Evolutionary conservation across 345 rosid species (phyloP).

Genomic region (Excoecaria agallocha): DNA sequence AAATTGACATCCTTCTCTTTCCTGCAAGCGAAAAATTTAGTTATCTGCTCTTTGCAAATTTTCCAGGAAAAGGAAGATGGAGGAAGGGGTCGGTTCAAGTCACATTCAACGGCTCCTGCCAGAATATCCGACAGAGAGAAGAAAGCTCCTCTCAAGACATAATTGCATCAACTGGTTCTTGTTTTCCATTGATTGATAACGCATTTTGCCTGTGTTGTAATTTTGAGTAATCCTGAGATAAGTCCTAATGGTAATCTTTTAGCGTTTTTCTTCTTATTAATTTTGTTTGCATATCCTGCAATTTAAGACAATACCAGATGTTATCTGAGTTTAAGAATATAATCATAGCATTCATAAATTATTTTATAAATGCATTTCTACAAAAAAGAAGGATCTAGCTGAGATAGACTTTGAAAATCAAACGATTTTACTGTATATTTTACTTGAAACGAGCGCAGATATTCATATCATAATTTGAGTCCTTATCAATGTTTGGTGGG

Average conservation of each 20-base stretch:
- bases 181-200: not conserved
- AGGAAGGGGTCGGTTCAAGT: slow-evolving; percentile 95
- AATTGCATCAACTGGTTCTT: slow-evolving; percentile 11
- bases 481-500: too few relatives aligned
- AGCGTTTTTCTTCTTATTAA: not conserved
- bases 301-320: not conserved
- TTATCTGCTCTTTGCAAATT: not conserved
- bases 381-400: not conserved
- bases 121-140: slow-evolving; percentile 92
- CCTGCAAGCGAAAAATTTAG: not conserved
- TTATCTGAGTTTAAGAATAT: not conserved
- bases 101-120: slow-evolving; percentile 84
- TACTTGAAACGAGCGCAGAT: too few relatives aligned
- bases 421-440: too few relatives aligned
- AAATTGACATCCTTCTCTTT: not conserved
- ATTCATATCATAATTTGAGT: too few relatives aligned
- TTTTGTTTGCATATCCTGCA: not conserved
- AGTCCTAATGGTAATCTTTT: not conserved
- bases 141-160: slow-evolving; percentile 95
- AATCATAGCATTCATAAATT: not conserved
- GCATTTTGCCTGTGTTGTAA: not conserved
- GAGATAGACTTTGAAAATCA: not conserved
- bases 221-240: not conserved
- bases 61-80: slow-evolving; percentile 89
- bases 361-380: too few relatives aligned